phyloP scores from a whole-genome alignment of 2,329 filamentous ascomycete species.

The Arthrobotrys pseudoclavata region DNA sequence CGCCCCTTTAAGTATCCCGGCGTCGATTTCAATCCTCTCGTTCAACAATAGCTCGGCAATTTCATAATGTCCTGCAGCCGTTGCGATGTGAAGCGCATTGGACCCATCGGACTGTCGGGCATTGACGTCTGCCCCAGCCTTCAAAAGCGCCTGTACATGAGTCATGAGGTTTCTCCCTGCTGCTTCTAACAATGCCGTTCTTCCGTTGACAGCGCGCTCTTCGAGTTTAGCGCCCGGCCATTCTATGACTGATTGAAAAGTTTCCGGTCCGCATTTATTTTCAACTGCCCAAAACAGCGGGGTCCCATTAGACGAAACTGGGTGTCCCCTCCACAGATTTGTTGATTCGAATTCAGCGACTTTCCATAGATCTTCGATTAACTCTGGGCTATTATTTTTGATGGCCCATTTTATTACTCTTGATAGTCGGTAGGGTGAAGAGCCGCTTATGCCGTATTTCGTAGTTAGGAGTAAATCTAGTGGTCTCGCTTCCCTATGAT shows the following conservation, averaged over 20 bases:
- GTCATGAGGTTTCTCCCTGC: background rate
- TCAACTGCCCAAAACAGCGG: conserved; percentile 18
- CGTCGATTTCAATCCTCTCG: background rate
- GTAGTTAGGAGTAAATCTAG: background rate
- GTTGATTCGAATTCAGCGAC: background rate
- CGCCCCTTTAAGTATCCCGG: no score
- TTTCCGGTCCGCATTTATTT: background rate
- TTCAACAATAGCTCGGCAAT: conserved; percentile 14
- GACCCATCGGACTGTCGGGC: background rate
- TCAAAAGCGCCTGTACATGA: background rate
- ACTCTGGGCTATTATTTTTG: background rate
- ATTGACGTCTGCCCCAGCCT: background rate
- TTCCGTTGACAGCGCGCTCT: background rate
- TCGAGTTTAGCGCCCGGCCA: conserved; percentile 8
- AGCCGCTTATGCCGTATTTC: background rate
- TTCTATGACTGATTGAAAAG: conserved; percentile 22
- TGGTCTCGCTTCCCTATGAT: background rate
- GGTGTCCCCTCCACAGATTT: background rate
- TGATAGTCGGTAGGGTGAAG: background rate
- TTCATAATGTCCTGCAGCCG: background rate
- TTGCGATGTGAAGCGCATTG: conserved; percentile 22
- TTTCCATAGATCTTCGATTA: conserved; percentile 22
- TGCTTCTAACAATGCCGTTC: background rate
- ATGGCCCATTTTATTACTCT: conserved; percentile 16
- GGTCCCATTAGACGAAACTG: background rate